These are phyloP conservation scores for Panicum virgatum DNA, from an alignment of 202 grass and related monocot species.

Conservation along the genomic window DNA sequence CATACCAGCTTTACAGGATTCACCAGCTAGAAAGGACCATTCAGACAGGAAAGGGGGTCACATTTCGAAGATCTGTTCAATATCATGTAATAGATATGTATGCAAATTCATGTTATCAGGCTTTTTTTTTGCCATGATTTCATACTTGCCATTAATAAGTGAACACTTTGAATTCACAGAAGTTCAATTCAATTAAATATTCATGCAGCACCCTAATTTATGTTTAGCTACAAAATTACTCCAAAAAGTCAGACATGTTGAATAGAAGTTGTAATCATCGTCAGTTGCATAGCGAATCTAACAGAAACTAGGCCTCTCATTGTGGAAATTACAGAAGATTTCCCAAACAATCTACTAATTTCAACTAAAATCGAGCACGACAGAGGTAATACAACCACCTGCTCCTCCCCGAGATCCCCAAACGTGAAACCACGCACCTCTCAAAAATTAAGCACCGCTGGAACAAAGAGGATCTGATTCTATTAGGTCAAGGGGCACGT, in stretches of 20 bases:
- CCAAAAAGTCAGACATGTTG: background rate
- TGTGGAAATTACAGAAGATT: background rate
- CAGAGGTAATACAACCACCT: background rate
- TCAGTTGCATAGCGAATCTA: background rate
- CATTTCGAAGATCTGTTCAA: background rate
- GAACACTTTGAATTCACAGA: background rate
- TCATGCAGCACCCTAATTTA: background rate
- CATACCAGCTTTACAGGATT: background rate
- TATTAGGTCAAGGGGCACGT: conserved; percentile 30
- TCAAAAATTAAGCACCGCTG: background rate
- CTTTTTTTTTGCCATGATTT: background rate
- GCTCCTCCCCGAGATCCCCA: background rate
- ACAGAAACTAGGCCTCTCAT: background rate
- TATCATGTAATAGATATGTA: background rate
- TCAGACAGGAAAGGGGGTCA: background rate
- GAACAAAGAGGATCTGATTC: conserved; percentile 11
- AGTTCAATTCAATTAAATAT: background rate
- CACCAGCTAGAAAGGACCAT: background rate
- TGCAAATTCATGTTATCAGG: background rate
- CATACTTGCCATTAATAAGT: background rate
- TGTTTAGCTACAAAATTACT: background rate
- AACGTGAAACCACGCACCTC: background rate
- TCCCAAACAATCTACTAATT: background rate
- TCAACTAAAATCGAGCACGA: background rate
- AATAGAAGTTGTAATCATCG: background rate